Evolutionary conservation across 768 basidiomycete genomes (phyloP).

Genomic region (Kwoniella sp.): DNA sequence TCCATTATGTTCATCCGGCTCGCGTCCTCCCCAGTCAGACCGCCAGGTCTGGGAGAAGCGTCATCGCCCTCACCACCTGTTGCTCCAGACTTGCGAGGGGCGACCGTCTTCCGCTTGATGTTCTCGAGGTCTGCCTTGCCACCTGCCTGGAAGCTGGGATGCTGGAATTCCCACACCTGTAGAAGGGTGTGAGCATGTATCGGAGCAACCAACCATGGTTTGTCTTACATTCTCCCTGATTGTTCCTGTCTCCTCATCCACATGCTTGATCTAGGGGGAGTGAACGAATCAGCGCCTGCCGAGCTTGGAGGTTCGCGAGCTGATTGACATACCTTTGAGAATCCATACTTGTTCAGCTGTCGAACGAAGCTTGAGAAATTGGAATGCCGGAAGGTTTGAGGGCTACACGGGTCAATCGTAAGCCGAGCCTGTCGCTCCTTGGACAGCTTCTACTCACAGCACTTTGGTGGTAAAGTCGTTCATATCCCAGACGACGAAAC

Average conservation of each 20-base stretch:
- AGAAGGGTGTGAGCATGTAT: background rate
- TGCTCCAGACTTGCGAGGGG: slow-evolving; percentile 27
- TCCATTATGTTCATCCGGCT: slow-evolving; percentile 33
- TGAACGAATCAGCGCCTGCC: background rate
- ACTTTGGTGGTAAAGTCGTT: slow-evolving; percentile 46
- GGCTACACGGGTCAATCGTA: slow-evolving; percentile 23
- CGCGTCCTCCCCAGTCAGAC: slow-evolving; percentile 21
- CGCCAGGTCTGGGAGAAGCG: slow-evolving; percentile 17
- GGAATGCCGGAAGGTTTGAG: slow-evolving; percentile 47
- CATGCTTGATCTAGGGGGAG: slow-evolving; percentile 36
- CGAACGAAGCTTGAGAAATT: slow-evolving; percentile 92
- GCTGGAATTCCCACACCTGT: slow-evolving; percentile 45
- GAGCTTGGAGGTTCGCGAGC: background rate
- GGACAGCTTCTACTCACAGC: slow-evolving; percentile 29
- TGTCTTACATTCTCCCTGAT: slow-evolving; percentile 34
- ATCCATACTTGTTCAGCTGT: slow-evolving; percentile 94
- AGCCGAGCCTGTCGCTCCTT: background rate
- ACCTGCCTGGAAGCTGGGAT: slow-evolving; percentile 41
- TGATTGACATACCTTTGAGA: slow-evolving; percentile 62
- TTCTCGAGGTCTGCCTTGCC: slow-evolving; percentile 37
- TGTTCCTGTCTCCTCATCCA: slow-evolving; percentile 38
- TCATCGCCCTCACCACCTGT: slow-evolving; percentile 12
- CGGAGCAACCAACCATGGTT: background rate
- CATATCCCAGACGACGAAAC: slow-evolving; percentile 48
- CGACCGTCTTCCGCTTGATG: slow-evolving; percentile 45